Percentiles rank a stretch among this genome's conserved stretches.
Evolutionary conservation across 306 rosid species (phyloP).

Genomic region (Cicer chorassanicum): DNA sequence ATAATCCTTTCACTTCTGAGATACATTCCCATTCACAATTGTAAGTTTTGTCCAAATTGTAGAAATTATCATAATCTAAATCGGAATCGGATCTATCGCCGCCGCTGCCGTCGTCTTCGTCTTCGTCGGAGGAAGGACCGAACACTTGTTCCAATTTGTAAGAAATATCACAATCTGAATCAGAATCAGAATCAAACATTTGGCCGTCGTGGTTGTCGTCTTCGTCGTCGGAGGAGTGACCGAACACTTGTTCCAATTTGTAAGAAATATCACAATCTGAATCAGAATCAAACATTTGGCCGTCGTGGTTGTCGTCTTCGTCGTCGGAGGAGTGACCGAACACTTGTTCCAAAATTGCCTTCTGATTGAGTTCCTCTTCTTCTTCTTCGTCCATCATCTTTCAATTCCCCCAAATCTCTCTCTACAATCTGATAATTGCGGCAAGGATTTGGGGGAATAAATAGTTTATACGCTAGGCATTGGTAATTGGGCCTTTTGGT

Average conservation of each 20-base stretch:
- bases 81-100: conserved; percentile 8
- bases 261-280: background rate
- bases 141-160: conserved; percentile 54
- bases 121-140: conserved; percentile 52
- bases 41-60: background rate
- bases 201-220: background rate
- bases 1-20: conserved; percentile 63
- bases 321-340: conserved; percentile 53
- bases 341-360: conserved; percentile 53
- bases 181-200: background rate
- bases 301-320: background rate
- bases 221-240: conserved; percentile 51
- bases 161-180: background rate
- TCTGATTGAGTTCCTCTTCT: conserved; percentile 35
- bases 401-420: too few relatives aligned
- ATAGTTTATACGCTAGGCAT: too few relatives aligned
- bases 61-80: background rate
- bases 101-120: background rate
- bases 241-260: conserved; percentile 60
- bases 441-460: too few relatives aligned
- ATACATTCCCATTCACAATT: conserved; percentile 48
- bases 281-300: background rate
- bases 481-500: too few relatives aligned
- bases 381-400: conserved; percentile 17
- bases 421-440: too few relatives aligned